Percentiles rank a stretch among this genome's conserved stretches.
Evolutionary conservation across 2,329 filamentous ascomycete species (phyloP).

Genomic region (Hypomyces rosellus): DNA sequence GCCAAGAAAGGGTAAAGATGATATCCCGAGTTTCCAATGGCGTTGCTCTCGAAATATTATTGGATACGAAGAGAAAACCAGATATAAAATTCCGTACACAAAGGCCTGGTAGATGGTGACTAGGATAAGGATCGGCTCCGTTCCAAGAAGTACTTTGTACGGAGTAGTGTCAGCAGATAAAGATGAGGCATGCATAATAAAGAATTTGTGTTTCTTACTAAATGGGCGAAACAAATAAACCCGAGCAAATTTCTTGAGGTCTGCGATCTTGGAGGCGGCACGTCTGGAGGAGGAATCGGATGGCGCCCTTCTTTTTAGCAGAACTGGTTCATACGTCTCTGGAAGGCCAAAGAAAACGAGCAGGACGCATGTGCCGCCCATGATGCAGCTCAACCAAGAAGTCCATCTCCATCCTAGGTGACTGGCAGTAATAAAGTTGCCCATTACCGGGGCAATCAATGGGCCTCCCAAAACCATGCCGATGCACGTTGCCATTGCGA

Average conservation of each 20-base stretch:
- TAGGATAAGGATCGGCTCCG: slow-evolving; percentile 6
- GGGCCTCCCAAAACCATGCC: slow-evolving; percentile 7
- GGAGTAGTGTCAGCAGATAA: not conserved
- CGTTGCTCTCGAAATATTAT: slow-evolving; percentile 43
- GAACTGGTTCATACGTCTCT: slow-evolving; percentile 2
- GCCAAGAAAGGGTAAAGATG: slow-evolving; percentile 5
- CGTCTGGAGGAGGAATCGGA: not conserved
- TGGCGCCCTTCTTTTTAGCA: slow-evolving; percentile 1
- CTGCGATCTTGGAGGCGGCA: not conserved
- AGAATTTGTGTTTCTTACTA: not conserved
- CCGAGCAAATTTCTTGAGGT: not conserved
- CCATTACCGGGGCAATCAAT: slow-evolving; percentile 7
- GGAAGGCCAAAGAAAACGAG: slow-evolving; percentile 4
- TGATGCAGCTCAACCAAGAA: slow-evolving; percentile 5
- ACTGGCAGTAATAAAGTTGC: slow-evolving; percentile 6
- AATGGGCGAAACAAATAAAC: slow-evolving; percentile 6
- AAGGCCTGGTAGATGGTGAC: slow-evolving; percentile 39
- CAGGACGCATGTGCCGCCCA: slow-evolving; percentile 5
- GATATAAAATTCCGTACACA: slow-evolving; percentile 45
- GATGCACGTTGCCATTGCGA: slow-evolving; percentile 5
- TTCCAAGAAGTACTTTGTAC: slow-evolving; percentile 3
- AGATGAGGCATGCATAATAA: no score
- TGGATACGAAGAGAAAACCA: slow-evolving; percentile 49
- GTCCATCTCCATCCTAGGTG: slow-evolving; percentile 8
- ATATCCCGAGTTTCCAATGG: slow-evolving; percentile 27